phyloP scores from a whole-genome alignment of 192 early-diverging fungal species.

The Backusella luteola region DNA sequence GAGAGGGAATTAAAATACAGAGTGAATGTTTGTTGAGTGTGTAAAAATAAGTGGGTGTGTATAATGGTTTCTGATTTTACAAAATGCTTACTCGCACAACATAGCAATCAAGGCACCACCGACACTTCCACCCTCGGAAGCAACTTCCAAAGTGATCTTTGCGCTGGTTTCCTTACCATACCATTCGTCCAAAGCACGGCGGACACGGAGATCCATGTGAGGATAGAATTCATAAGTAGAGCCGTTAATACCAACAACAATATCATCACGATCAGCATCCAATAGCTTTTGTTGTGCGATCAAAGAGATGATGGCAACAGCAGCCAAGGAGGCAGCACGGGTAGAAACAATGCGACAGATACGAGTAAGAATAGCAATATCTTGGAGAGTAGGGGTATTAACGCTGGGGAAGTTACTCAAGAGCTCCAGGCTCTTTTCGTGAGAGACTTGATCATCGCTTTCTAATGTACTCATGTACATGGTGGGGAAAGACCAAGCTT shows the following conservation, averaged over 20 bases:
- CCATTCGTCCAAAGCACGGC: slow-evolving; percentile 69
- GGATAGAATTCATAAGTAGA: slow-evolving; percentile 91
- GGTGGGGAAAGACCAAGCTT: slow-evolving; percentile 60
- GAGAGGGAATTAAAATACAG: slow-evolving; percentile 2
- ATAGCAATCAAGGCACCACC: slow-evolving; percentile 77
- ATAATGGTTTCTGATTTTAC: neutral
- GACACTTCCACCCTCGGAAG: slow-evolving; percentile 77
- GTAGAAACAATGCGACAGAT: slow-evolving; percentile 76
- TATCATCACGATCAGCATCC: slow-evolving; percentile 32
- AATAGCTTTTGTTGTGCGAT: slow-evolving; percentile 34
- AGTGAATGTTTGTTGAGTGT: neutral
- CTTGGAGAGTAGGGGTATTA: slow-evolving; percentile 57
- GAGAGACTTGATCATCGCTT: slow-evolving; percentile 25
- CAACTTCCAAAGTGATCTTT: slow-evolving; percentile 64
- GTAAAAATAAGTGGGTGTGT: neutral
- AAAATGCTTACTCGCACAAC: slow-evolving; percentile 26
- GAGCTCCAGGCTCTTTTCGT: slow-evolving; percentile 66
- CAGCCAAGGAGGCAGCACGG: slow-evolving; percentile 79
- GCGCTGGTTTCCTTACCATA: slow-evolving; percentile 73
- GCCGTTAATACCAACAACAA: slow-evolving; percentile 89
- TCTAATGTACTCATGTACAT: slow-evolving; percentile 41
- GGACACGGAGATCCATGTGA: slow-evolving; percentile 76
- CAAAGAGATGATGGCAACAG: slow-evolving; percentile 63
- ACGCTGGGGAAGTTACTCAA: slow-evolving; percentile 53
- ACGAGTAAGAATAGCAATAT: slow-evolving; percentile 69